Conservation (phyloP, 345 rosid genomes). For the Hirschfeldia incana region DNA sequence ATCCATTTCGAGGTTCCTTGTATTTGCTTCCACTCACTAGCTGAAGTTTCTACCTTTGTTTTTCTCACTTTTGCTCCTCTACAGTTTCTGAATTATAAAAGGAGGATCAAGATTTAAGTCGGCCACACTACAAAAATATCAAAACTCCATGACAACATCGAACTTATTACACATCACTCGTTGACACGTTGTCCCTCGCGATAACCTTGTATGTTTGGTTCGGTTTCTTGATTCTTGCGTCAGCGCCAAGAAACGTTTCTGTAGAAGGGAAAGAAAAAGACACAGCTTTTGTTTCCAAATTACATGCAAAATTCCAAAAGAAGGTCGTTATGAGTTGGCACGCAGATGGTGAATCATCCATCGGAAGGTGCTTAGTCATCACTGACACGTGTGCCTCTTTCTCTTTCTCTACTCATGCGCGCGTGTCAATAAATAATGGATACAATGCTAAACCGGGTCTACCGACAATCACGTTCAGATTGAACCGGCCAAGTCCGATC, state of each 20-base stretch:
- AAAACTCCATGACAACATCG: constrained; percentile 13
- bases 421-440: not conserved
- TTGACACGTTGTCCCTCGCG: not conserved
- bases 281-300: constrained; percentile 1
- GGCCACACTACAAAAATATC: not conserved
- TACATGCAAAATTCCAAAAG: constrained; percentile 30
- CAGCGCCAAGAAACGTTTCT: not conserved
- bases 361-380: constrained; percentile 33
- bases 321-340: constrained; percentile 25
- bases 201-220: not conserved
- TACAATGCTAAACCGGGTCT: constrained; percentile 10
- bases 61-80: not conserved
- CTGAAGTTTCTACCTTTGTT: constrained; percentile 18
- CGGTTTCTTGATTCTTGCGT: not conserved
- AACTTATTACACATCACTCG: not conserved
- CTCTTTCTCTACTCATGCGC: not conserved
- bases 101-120: not conserved
- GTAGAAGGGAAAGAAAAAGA: constrained; percentile 19
- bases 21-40: not conserved
- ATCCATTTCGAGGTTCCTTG: constrained; percentile 49
- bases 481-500: constrained; percentile 17
- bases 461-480: not conserved
- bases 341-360: constrained; percentile 21
- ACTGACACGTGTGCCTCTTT: constrained; percentile 15
- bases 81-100: not conserved